phyloP scores from a whole-genome alignment of 1,284 basidiomycete species.

The Salmacisia buchloeana region DNA sequence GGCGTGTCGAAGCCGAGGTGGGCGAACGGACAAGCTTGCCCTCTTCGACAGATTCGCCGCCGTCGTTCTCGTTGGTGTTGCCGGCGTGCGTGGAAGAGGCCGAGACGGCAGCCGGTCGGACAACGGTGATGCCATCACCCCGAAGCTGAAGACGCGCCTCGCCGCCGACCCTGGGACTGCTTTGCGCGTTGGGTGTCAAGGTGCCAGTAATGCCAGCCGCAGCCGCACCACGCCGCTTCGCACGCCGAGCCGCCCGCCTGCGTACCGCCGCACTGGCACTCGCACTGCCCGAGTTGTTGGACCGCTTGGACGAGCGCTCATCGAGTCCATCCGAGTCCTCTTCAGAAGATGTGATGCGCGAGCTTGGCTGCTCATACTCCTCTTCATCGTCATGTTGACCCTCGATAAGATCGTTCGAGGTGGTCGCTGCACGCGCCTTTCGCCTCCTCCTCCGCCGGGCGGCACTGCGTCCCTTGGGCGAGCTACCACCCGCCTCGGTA shows the following conservation, averaged over 20 bases:
- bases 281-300: not conserved
- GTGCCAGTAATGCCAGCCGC: not conserved
- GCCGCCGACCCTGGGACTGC: not conserved
- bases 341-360: not conserved
- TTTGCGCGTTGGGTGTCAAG: not conserved
- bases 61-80: not conserved
- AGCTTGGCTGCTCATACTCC: not conserved
- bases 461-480: not conserved
- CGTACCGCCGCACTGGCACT: not conserved
- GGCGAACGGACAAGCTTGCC: not conserved
- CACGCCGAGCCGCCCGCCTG: not conserved
- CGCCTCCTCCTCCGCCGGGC: not conserved
- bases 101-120: not conserved
- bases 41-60: not conserved
- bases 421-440: not conserved
- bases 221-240: not conserved
- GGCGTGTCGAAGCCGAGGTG: slow-evolving; percentile 12
- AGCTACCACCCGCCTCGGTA: not conserved
- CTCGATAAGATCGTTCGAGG: not conserved
- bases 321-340: slow-evolving; percentile 6
- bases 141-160: not conserved
- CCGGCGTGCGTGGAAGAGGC: slow-evolving; percentile 16
- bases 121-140: slow-evolving; percentile 1
- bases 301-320: not conserved
- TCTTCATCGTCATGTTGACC: not conserved